Conservation (phyloP, 805 yeast genomes). For the Debaryomyces prosopidis region DNA sequence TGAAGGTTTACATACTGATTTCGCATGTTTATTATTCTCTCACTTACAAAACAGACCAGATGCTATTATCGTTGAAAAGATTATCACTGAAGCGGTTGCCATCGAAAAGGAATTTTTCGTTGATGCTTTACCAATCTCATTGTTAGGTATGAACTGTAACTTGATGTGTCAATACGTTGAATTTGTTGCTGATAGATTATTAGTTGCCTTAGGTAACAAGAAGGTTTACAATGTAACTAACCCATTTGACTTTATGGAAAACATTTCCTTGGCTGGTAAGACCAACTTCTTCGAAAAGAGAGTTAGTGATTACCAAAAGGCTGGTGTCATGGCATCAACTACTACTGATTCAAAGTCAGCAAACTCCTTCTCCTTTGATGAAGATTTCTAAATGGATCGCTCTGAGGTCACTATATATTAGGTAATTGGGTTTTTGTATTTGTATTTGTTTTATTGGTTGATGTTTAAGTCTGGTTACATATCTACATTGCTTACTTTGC, state of each 20-base stretch:
- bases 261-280: constrained; percentile 96
- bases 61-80: constrained; percentile 72
- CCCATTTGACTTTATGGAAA: constrained; percentile 99
- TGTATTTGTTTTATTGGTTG: not conserved
- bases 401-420: not conserved
- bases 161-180: constrained; percentile 98
- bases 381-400: constrained; percentile 66
- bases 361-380: constrained; percentile 79
- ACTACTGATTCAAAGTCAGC: constrained; percentile 48
- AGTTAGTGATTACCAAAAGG: constrained; percentile 98
- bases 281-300: constrained; percentile 99
- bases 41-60: constrained; percentile 91
- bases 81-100: constrained; percentile 91
- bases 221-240: constrained; percentile 84
- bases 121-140: constrained; percentile 90
- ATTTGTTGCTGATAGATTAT: constrained; percentile 94
- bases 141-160: constrained; percentile 91
- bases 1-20: constrained; percentile 98
- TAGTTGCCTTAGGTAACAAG: constrained; percentile 87
- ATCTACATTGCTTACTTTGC: not conserved
- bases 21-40: constrained; percentile 92
- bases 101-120: constrained; percentile 94
- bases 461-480: not conserved
- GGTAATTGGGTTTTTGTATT: not conserved
- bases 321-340: constrained; percentile 93